Conservation (phyloP, 2,329 filamentous ascomycete species). For the Didymella glomerata region DNA sequence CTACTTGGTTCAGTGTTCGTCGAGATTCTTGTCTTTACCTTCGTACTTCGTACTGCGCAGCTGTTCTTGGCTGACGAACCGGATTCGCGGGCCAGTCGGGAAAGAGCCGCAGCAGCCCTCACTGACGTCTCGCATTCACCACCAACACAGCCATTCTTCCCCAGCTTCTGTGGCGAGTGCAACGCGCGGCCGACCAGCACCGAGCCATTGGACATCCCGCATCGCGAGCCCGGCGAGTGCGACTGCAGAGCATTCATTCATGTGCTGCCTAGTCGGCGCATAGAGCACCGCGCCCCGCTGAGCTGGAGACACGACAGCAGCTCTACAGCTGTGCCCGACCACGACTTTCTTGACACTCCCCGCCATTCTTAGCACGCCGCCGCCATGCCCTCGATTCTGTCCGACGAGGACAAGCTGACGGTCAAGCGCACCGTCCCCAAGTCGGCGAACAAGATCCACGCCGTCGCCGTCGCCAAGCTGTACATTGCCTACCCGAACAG, state of each 20-base stretch:
- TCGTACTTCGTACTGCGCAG: background rate
- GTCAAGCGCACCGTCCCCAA: conserved; percentile 96
- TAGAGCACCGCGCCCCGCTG: conserved; percentile 38
- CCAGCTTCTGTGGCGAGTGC: conserved; percentile 29
- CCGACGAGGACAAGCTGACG: conserved; percentile 93
- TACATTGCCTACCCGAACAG: conserved; percentile 91
- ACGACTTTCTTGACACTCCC: conserved; percentile 5
- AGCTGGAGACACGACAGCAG: conserved; percentile 33
- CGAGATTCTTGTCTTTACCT: conserved; percentile 1
- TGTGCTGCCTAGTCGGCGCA: conserved; percentile 42
- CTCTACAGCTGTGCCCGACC: background rate
- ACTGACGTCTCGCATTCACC: conserved; percentile 34
- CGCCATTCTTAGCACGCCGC: conserved; percentile 26
- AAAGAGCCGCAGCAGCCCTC: conserved; percentile 32
- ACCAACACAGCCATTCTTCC: conserved; percentile 30
- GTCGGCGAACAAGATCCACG: conserved; percentile 95
- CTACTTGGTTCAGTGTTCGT: background rate
- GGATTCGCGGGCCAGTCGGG: conserved; percentile 29
- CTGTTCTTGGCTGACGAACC: conserved; percentile 16
- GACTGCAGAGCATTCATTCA: conserved; percentile 30
- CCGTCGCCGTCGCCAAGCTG: conserved; percentile 89
- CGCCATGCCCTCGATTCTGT: conserved; percentile 72
- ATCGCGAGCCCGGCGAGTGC: conserved; percentile 18
- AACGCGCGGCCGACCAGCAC: conserved; percentile 24
- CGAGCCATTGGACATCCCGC: conserved; percentile 14